These are phyloP conservation scores for Stereocaulon alpinum DNA, from an alignment of 495 filamentous ascomycete genomes.

Conservation along the genomic window DNA sequence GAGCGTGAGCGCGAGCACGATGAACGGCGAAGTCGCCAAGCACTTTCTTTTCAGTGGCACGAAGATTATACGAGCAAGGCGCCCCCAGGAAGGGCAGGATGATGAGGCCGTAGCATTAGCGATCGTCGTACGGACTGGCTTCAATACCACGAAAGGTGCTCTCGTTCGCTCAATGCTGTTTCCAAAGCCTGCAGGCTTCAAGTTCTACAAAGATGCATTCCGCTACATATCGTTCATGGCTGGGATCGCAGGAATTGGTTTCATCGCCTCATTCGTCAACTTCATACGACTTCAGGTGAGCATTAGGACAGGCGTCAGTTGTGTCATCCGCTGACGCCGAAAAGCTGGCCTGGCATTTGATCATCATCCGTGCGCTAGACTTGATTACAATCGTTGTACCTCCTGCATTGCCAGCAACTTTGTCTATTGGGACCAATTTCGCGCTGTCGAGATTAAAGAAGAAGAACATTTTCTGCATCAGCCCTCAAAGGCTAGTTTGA, in stretches of 20 bases:
- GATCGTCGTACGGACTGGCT: slow-evolving; percentile 85
- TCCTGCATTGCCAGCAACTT: slow-evolving; percentile 89
- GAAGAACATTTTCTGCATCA: slow-evolving; percentile 93
- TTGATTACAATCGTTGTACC: slow-evolving; percentile 97
- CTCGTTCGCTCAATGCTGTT: slow-evolving; percentile 98
- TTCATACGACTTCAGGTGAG: slow-evolving; percentile 69
- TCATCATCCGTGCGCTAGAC: slow-evolving; percentile 85
- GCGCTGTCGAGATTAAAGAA: slow-evolving; percentile 75
- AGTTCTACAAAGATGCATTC: slow-evolving; percentile 96
- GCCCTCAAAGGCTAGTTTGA: slow-evolving; percentile 59
- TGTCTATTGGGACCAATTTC: slow-evolving; percentile 95
- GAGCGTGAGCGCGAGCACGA: slow-evolving; percentile 64
- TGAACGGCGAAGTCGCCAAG: slow-evolving; percentile 69
- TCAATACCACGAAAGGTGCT: slow-evolving; percentile 94
- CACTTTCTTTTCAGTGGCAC: slow-evolving; percentile 92
- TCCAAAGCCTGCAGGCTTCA: slow-evolving; percentile 94
- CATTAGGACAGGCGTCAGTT: not conserved
- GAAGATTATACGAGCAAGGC: slow-evolving; percentile 81
- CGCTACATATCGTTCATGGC: slow-evolving; percentile 97
- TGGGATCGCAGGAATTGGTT: slow-evolving; percentile 75
- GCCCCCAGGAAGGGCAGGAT: slow-evolving; percentile 74
- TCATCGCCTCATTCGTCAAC: slow-evolving; percentile 83
- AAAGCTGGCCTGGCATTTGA: slow-evolving; percentile 72
- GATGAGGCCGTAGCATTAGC: slow-evolving; percentile 89
- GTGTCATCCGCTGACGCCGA: slow-evolving; percentile 20